Conservation (phyloP, 2,329 filamentous ascomycete genomes). For the Phialemoniopsis sp. region DNA sequence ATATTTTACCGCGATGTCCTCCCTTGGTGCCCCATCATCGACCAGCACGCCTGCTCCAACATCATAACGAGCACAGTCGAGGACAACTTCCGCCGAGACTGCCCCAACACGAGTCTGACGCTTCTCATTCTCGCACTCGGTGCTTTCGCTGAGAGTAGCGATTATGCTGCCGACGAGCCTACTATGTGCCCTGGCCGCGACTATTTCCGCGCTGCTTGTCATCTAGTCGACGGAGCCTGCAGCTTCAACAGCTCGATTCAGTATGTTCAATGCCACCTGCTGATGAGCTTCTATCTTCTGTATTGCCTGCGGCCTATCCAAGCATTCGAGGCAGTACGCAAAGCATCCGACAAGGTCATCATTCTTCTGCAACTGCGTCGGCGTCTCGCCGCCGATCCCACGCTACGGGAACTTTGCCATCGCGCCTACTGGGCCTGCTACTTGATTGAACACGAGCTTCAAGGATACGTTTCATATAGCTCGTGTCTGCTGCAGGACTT, state of each 20-base stretch:
- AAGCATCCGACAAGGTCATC: slow-evolving; percentile 4
- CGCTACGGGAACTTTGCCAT: slow-evolving; percentile 9
- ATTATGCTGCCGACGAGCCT: slow-evolving; percentile 4
- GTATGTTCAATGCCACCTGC: slow-evolving; percentile 10
- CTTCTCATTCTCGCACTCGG: slow-evolving; percentile 11
- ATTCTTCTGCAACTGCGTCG: slow-evolving; percentile 6
- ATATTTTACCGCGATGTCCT: slow-evolving; percentile 11
- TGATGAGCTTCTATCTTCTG: slow-evolving; percentile 10
- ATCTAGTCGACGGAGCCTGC: slow-evolving; percentile 4
- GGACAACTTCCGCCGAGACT: neutral
- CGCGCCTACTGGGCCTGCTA: slow-evolving; percentile 16
- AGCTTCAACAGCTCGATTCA: slow-evolving; percentile 5
- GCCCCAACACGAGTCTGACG: slow-evolving; percentile 7
- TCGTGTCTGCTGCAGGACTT: slow-evolving; percentile 10
- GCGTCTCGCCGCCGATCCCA: slow-evolving; percentile 1
- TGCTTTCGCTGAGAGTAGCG: slow-evolving; percentile 2
- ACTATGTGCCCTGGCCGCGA: slow-evolving; percentile 5
- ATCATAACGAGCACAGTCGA: slow-evolving; percentile 6
- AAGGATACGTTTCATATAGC: slow-evolving; percentile 12
- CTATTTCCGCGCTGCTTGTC: slow-evolving; percentile 11
- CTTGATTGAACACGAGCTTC: slow-evolving; percentile 14
- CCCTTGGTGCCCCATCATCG: slow-evolving; percentile 15
- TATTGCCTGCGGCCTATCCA: slow-evolving; percentile 12
- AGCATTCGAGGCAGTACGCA: slow-evolving; percentile 13
- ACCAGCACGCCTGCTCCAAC: slow-evolving; percentile 6